Conservation (phyloP, 768 basidiomycete species). For the Auriscalpium vulgare region DNA sequence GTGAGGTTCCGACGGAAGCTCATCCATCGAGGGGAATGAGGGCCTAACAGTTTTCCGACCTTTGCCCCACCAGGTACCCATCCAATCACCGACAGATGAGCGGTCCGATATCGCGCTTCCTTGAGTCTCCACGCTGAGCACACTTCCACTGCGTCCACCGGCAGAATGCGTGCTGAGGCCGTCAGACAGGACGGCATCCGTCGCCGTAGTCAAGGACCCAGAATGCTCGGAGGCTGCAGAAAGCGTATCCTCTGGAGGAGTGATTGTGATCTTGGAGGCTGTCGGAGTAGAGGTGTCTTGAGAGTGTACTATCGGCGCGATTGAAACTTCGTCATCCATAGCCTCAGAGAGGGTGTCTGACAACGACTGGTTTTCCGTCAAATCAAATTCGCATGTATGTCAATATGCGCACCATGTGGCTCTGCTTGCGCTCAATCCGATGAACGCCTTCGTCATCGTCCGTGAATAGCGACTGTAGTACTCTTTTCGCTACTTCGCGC, state of each 20-base stretch:
- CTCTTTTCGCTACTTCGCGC: constrained; percentile 55
- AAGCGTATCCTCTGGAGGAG: neutral
- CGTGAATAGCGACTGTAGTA: constrained; percentile 58
- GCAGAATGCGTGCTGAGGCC: constrained; percentile 8
- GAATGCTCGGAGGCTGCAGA: neutral
- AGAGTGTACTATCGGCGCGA: constrained; percentile 24
- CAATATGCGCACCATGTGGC: constrained; percentile 41
- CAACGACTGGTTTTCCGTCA: constrained; percentile 28
- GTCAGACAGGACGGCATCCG: constrained; percentile 2
- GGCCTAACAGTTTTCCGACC: constrained; percentile 25
- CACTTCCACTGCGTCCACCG: constrained; percentile 8
- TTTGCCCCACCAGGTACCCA: constrained; percentile 68
- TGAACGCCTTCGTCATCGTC: constrained; percentile 38
- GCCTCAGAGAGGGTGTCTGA: constrained; percentile 40
- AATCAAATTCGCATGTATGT: neutral
- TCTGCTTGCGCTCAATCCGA: constrained; percentile 47
- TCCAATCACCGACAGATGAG: constrained; percentile 56
- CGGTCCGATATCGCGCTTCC: constrained; percentile 23
- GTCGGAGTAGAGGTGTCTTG: constrained; percentile 11
- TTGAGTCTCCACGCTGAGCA: constrained; percentile 4
- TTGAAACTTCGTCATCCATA: constrained; percentile 40
- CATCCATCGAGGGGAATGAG: neutral
- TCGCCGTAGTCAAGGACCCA: neutral
- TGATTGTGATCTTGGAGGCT: constrained; percentile 7
- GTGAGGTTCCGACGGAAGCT: too few relatives aligned